A percentile compares a stretch with the other conserved stretches of the same genome.
Conservation (phyloP, 768 basidiomycete genomes). For the Trametopsis cervina region DNA sequence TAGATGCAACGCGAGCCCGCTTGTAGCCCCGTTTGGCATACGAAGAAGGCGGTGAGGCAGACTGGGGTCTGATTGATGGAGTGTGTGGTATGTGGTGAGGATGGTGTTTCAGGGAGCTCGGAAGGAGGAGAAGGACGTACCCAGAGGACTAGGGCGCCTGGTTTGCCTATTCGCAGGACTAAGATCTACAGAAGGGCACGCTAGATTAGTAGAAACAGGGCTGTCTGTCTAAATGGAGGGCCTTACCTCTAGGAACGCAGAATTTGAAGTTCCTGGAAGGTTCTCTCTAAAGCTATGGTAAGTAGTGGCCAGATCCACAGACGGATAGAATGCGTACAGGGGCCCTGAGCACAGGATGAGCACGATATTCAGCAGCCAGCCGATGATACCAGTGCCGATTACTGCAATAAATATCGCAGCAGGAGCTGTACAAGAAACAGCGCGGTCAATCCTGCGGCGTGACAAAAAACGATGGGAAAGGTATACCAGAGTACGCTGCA, state of each 20-base stretch:
- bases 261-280: conserved; percentile 63
- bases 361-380: conserved; percentile 84
- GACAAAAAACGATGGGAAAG: conserved; percentile 11
- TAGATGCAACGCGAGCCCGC: conserved; percentile 8
- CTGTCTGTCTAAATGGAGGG: no score
- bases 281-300: conserved; percentile 36
- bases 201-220: no score
- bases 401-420: conserved; percentile 60
- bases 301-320: background rate
- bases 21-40: conserved; percentile 6
- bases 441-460: conserved; percentile 1
- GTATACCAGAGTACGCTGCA: conserved; percentile 72
- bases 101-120: conserved; percentile 22
- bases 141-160: conserved; percentile 75
- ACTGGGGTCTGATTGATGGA: conserved; percentile 51
- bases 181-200: conserved; percentile 47
- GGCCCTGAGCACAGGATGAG: conserved; percentile 75
- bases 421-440: conserved; percentile 29
- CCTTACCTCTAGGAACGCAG: conserved; percentile 58
- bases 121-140: conserved; percentile 61
- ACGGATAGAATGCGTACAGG: conserved; percentile 36
- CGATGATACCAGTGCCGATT: conserved; percentile 66
- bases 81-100: no score
- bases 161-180: conserved; percentile 64
- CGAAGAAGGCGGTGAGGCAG: conserved; percentile 63